These are phyloP conservation scores for Luffa aegyptiaca DNA, from an alignment of 306 rosid species.

Conservation along the genomic window DNA sequence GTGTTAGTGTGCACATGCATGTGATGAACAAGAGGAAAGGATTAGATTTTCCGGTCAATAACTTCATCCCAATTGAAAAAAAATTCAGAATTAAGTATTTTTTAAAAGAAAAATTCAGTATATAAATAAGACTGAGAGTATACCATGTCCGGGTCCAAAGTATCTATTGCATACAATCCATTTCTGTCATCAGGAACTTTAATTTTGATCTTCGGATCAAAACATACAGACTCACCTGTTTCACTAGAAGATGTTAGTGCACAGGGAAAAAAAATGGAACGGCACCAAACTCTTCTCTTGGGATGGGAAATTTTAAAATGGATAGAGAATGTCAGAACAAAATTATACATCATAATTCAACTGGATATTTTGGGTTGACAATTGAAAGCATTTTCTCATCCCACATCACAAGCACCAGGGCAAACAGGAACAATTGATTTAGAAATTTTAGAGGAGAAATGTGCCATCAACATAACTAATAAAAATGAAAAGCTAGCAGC, in stretches of 20 bases:
- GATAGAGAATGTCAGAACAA: not conserved
- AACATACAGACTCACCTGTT: slow-evolving; percentile 62
- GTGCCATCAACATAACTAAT: not conserved
- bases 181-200: slow-evolving; percentile 75
- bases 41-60: not conserved
- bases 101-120: not conserved
- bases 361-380: not conserved
- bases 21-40: not conserved
- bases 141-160: slow-evolving; percentile 95
- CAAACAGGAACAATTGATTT: not conserved
- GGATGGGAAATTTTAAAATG: not conserved
- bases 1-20: not conserved
- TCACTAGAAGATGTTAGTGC: slow-evolving; percentile 6
- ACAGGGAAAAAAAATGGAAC: not conserved
- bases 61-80: not conserved
- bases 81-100: not conserved
- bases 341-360: not conserved
- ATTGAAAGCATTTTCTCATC: not conserved
- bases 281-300: not conserved
- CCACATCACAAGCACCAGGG: not conserved
- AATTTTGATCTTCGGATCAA: slow-evolving; percentile 56
- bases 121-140: not conserved
- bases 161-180: slow-evolving; percentile 76
- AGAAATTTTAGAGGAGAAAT: not conserved
- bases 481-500: not conserved